Base-by-base conservation (phyloP, 2,329 filamentous ascomycete species). In the Bretziella fagacearum region DNA sequence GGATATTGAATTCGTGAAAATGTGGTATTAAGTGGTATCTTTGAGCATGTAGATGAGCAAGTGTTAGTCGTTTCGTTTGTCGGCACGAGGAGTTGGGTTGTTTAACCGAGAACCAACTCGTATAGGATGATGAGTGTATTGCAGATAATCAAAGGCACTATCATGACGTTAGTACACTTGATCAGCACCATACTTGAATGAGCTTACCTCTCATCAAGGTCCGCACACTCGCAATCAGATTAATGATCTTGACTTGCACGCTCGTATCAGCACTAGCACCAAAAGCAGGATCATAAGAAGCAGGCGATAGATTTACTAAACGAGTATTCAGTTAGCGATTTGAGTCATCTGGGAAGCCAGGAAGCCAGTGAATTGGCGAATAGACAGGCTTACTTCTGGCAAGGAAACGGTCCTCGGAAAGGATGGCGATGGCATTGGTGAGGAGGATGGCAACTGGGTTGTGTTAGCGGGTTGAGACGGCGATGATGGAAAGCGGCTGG, bases 401-500 rank as follows among this genome's bases (percentile, higher is more conserved):
- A 54, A 94, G 82, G 63, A 94, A 94, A 52, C 86, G 81, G 65
- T 94, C 86, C 74, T 94, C 87, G 56, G 85, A 93, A 54, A 96
- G 81, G 59, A 95, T 78, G 53, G 87, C 85, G 60, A 96, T 81
- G 54, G 85, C 84, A 65, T 98, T 98, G 65, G 91, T 79, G 60
- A 96, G 74, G 58, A 96, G 84, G 60, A 93, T 71, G 55, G 77
- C 73, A 55, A 89, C 83, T 62, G 51, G 37, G 7, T 17, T 17
- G 22, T 18, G 20, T 32, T 37, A 36, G n/a, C 8, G 32, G 8
- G 7, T 33, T 39, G 18, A 25, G 33, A 40, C 35, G 42, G 30
- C 29, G n/a, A 17, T n/a, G 41, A 18, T 39, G 13, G 35, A 7
- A 20, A 6, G 35, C 10, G 27, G n/a, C n/a, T 17, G 18, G 30